phyloP scores from a whole-genome alignment of 2,329 filamentous ascomycete species.

The Neonectria sp. region DNA sequence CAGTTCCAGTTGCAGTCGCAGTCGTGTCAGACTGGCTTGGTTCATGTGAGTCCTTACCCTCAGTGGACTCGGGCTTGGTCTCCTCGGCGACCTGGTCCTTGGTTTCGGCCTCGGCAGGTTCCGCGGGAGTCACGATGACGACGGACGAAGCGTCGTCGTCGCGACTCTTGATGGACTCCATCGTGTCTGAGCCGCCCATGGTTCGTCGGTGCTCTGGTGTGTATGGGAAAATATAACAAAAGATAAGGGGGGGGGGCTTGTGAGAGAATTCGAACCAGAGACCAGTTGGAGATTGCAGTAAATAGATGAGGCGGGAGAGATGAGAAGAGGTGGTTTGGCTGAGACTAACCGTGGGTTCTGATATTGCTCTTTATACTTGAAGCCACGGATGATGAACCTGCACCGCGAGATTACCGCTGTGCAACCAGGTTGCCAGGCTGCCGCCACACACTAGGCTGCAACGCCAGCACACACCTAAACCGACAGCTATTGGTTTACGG shows the following conservation, averaged over 20 bases:
- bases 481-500: not conserved
- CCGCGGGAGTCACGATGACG: constrained; percentile 41
- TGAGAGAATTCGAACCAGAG: not conserved
- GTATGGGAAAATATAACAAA: not conserved
- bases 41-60: constrained; percentile 26
- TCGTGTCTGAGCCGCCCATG: constrained; percentile 32
- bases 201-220: not conserved
- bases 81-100: constrained; percentile 33
- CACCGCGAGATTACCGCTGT: not conserved
- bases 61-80: constrained; percentile 27
- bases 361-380: not conserved
- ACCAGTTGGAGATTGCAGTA: not conserved
- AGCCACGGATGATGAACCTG: not conserved
- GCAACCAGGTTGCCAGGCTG: not conserved
- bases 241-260: not conserved
- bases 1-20: not conserved
- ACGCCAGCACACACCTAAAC: not conserved
- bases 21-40: not conserved
- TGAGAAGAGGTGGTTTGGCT: not conserved
- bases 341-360: not conserved
- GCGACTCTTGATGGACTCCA: constrained; percentile 41
- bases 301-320: not conserved
- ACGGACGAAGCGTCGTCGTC: constrained; percentile 40
- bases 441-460: not conserved
- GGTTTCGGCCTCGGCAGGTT: constrained; percentile 34